Conservation (phyloP, 2,329 filamentous ascomycete genomes). For the Alternaria triticimaculans region DNA sequence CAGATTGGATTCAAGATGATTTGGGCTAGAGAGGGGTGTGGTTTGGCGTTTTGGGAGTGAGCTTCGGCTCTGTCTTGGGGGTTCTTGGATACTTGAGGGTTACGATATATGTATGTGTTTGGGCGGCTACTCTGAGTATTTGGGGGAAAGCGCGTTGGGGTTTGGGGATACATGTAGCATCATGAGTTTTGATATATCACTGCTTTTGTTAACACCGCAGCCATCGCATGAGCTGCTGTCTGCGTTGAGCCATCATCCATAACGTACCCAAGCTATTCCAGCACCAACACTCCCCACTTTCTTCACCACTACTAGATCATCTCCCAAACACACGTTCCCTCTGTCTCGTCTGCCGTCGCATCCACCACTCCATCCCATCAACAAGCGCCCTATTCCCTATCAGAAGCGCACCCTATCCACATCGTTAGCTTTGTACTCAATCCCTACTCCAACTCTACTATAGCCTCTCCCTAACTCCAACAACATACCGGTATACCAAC, state of each 20-base stretch:
- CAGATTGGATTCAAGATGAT: neutral
- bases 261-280: neutral
- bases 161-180: neutral
- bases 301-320: neutral
- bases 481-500: conserved; percentile 1
- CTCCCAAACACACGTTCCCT: neutral
- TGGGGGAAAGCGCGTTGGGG: neutral
- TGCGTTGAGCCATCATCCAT: neutral
- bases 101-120: neutral
- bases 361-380: neutral
- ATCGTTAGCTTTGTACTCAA: neutral
- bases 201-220: neutral
- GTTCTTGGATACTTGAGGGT: neutral
- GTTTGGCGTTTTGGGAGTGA: neutral
- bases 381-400: neutral
- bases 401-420: neutral
- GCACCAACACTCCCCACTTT: neutral
- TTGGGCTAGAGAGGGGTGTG: neutral
- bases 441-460: no score
- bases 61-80: neutral
- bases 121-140: neutral
- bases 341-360: neutral
- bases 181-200: neutral
- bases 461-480: neutral
- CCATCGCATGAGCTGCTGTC: neutral